phyloP scores from a whole-genome alignment of 2,329 filamentous ascomycete genomes.

The Fusarium sp. region DNA sequence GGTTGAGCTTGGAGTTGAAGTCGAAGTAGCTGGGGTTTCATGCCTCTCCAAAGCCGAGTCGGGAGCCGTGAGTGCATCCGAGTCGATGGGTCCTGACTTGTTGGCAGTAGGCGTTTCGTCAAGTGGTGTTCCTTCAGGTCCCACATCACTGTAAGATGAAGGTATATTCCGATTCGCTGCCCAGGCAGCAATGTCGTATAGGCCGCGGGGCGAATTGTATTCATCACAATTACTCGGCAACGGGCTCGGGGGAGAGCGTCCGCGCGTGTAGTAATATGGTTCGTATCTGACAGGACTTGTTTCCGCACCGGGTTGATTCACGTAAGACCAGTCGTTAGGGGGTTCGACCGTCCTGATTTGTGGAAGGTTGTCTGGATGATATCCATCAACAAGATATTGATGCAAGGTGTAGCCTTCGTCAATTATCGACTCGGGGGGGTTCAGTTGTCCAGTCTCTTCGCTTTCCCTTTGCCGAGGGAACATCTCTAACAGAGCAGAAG shows the following conservation, averaged over 20 bases:
- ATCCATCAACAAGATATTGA: constrained; percentile 52
- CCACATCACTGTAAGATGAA: constrained; percentile 52
- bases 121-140: constrained; percentile 32
- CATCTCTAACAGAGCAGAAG: constrained; percentile 73
- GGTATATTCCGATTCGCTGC: constrained; percentile 52
- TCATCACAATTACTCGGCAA: constrained; percentile 56
- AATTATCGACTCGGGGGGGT: constrained; percentile 49
- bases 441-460: constrained; percentile 27
- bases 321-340: constrained; percentile 56
- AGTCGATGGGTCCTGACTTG: constrained; percentile 20
- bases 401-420: constrained; percentile 53
- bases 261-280: constrained; percentile 58
- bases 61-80: constrained; percentile 6
- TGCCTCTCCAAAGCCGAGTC: constrained; percentile 23
- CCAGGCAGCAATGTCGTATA: constrained; percentile 49
- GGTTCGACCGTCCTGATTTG: constrained; percentile 54
- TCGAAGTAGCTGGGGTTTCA: constrained; percentile 31
- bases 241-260: constrained; percentile 64
- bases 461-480: constrained; percentile 63
- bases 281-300: constrained; percentile 51
- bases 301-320: constrained; percentile 51
- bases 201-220: constrained; percentile 44
- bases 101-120: constrained; percentile 39
- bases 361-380: constrained; percentile 47
- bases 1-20: constrained; percentile 18